phyloP scores from a whole-genome alignment of 192 early-diverging fungal genomes.

The Funneliformis mosseae region DNA sequence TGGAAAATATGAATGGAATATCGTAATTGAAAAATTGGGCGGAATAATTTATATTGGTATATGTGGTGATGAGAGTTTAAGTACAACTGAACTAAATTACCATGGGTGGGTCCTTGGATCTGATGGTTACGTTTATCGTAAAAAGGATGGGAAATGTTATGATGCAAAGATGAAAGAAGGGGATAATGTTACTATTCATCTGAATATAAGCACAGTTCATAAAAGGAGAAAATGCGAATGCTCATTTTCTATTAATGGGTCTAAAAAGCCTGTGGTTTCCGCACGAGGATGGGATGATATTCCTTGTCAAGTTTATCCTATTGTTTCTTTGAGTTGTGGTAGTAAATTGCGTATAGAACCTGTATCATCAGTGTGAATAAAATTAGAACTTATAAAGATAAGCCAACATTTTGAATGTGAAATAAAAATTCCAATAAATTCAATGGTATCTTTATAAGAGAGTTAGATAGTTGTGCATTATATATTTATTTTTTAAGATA shows the following conservation, averaged over 20 bases:
- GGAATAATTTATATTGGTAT: too few relatives aligned
- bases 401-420: too few relatives aligned
- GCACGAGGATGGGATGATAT: conserved; percentile 19
- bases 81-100: not conserved
- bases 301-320: conserved; percentile 22
- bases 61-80: too few relatives aligned
- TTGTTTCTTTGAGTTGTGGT: not conserved
- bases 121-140: not conserved
- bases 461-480: too few relatives aligned
- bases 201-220: conserved; percentile 12
- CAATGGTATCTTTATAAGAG: too few relatives aligned
- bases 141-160: conserved; percentile 1
- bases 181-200: conserved; percentile 20
- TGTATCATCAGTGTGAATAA: too few relatives aligned
- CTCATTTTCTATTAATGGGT: conserved; percentile 18
- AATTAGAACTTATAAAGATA: too few relatives aligned
- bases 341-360: not conserved
- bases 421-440: too few relatives aligned
- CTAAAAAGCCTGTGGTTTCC: not conserved
- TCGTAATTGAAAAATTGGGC: not conserved
- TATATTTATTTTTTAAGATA: too few relatives aligned
- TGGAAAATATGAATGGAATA: too few relatives aligned
- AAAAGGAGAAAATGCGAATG: conserved; percentile 1
- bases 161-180: not conserved
- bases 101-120: not conserved